Conservation (phyloP, 1,284 basidiomycete genomes). For the Ceratobasidium sp. region DNA sequence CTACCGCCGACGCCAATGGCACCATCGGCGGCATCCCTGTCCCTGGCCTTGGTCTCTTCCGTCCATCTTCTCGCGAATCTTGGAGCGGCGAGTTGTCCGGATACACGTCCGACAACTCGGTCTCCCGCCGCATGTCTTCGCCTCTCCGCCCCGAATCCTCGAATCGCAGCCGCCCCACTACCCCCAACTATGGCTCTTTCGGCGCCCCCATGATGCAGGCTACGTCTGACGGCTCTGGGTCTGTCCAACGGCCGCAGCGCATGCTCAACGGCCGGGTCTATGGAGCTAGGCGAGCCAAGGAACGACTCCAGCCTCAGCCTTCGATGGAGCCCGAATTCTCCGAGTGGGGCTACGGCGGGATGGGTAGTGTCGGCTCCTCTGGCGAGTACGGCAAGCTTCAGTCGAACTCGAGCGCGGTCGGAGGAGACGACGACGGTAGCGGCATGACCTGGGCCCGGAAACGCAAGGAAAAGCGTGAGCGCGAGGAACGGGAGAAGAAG, state of each 20-base stretch:
- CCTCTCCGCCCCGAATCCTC: slow-evolving; percentile 47
- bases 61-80: slow-evolving; percentile 53
- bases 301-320: slow-evolving; percentile 35
- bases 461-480: slow-evolving; percentile 66
- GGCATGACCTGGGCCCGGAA: slow-evolving; percentile 77
- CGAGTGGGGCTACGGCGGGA: slow-evolving; percentile 86
- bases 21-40: slow-evolving; percentile 60
- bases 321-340: slow-evolving; percentile 74
- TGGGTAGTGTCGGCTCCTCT: slow-evolving; percentile 67
- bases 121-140: slow-evolving; percentile 48
- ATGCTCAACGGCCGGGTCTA: slow-evolving; percentile 85
- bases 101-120: slow-evolving; percentile 42
- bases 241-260: slow-evolving; percentile 52
- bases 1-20: slow-evolving; percentile 52
- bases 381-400: slow-evolving; percentile 53
- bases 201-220: slow-evolving; percentile 47
- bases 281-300: slow-evolving; percentile 60
- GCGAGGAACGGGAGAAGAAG: slow-evolving; percentile 58
- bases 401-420: slow-evolving; percentile 53
- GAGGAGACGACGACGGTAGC: slow-evolving; percentile 68
- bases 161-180: slow-evolving; percentile 44
- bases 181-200: slow-evolving; percentile 28
- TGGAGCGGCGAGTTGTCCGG: slow-evolving; percentile 45
- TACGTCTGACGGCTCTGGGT: slow-evolving; percentile 30
- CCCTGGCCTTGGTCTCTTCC: slow-evolving; percentile 61